A percentile compares a stretch with the other conserved stretches of the same genome.
Evolutionary conservation across 306 rosid species (phyloP).

Genomic region (Myrica gale): DNA sequence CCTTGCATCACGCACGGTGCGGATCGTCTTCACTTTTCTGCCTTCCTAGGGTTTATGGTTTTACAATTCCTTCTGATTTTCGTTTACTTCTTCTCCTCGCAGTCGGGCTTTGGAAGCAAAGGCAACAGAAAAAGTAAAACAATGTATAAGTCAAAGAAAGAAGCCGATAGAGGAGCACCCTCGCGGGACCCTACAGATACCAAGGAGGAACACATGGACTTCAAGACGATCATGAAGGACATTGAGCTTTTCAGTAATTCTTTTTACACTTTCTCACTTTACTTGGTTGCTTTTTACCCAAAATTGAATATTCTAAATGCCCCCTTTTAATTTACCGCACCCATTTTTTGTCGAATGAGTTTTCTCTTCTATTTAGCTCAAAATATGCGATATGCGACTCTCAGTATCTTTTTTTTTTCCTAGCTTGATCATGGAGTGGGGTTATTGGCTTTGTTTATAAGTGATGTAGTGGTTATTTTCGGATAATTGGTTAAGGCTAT

Average conservation of each 20-base stretch:
- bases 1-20: too few relatives aligned
- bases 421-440: not conserved
- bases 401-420: not conserved
- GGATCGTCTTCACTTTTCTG: not conserved
- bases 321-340: not conserved
- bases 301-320: not conserved
- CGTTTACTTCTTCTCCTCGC: not conserved
- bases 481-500: not conserved
- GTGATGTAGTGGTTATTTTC: not conserved
- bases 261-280: not conserved
- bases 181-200: not conserved
- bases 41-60: not conserved
- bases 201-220: slow-evolving; percentile 14
- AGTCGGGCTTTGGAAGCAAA: not conserved
- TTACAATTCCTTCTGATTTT: not conserved
- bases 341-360: not conserved
- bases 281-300: not conserved
- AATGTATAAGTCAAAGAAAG: slow-evolving; percentile 20
- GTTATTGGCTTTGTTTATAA: not conserved
- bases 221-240: slow-evolving; percentile 26
- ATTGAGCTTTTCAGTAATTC: slow-evolving; percentile 23
- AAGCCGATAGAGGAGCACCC: slow-evolving; percentile 13
- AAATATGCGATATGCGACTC: not conserved
- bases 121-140: not conserved
- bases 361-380: not conserved